Base-by-base conservation (phyloP, 768 basidiomycete genomes). In the Saitozyma sp. region DNA sequence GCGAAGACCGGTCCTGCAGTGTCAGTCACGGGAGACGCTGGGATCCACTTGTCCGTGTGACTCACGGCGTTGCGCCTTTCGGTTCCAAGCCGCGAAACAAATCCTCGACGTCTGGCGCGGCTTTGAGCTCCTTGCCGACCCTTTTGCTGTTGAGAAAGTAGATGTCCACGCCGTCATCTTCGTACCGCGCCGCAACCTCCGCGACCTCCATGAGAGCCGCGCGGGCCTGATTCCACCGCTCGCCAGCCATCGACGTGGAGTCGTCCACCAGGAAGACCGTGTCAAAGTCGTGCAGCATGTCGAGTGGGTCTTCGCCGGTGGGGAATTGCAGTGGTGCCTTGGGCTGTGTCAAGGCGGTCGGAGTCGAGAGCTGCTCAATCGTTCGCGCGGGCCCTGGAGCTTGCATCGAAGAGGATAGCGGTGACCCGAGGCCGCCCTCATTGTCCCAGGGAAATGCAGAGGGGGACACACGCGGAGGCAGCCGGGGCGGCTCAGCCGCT, bases 191-290 rank as follows among this genome's bases (percentile, higher is more conserved):
- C 5, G 72, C 78, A 3, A 67, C 68, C 52, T 73, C 74, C 2
- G 74, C 71, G 6, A 77, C 68, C 17, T 69, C 73, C 64, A 70
- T 69, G 53, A 79, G 54, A 8, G 73, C 71, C 19, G 48, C 43
- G 16, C 65, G 46, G 3, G 75, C 73, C 48, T 74, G 58, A 16
- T 64, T 58, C 78, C 78, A 79, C 50, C 68, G 52, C 16, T 67
- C 66, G 9, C 76, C 78, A 8, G 69, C 69, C 70, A 79, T 75
- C 4, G 74, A 73, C 1, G 74, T 59, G n/a, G 56, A 56, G 42
- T 75, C 74, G 39, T 75, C 71, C 16, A 75, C 69, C 63, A 78
- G 58, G 61, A 78, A 68, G 13, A 76, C 69, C 13, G 70, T 76
- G 38, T 76, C 72, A 50, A 62, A 78, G 17, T 63, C 58, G 40